Base-by-base conservation (phyloP, 2,329 filamentous ascomycete genomes). In the Fusarium falciforme region DNA sequence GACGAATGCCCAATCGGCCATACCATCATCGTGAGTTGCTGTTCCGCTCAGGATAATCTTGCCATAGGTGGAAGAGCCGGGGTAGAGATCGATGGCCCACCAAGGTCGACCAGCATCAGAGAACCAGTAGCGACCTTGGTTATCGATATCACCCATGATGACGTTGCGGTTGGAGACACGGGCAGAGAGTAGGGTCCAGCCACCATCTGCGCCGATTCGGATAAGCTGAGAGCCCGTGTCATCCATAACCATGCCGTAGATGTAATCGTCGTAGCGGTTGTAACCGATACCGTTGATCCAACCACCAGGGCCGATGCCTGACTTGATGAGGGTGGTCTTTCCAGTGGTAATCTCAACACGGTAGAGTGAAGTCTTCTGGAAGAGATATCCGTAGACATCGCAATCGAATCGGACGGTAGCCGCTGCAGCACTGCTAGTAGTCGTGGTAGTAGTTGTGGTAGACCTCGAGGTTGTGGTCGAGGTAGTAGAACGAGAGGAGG, bases 61-160 rank as follows among this genome's bases (percentile, higher is more conserved):
- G 64, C 75, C 75, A 38, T 72, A 77, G 0, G 60, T 78, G 0
- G 71, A 7, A 1, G 76, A 78, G 9, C 65, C 64, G 2, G 75
- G 71, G 40, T 62, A 65, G 14, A 78, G 65, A n/a, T 78, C 75
- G 22, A 78, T 68, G 14, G 61, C 54, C 75, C 76, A 78, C 76
- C 76, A 78, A 8, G 67, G 54, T 10, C 63, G 58, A 10, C 76
- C 76, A n/a, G 58, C 61, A 12, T 77, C 73, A 0, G 76, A 77
- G 27, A 78, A 52, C 76, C 75, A 78, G 55, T 66, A 73, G 10
- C 65, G 73, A 20, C 76, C 76, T 27, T 70, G 66, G 25, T 76
- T 66, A 36, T 78, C 76, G 10, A 78, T 67, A 38, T 78, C 76
- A 35, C 76, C 76, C 70, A 77, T 74, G n/a, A 66, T 66, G 52